These are phyloP conservation scores for Xylaria castorea DNA, from an alignment of 495 filamentous ascomycete species.

Conservation along the genomic window DNA sequence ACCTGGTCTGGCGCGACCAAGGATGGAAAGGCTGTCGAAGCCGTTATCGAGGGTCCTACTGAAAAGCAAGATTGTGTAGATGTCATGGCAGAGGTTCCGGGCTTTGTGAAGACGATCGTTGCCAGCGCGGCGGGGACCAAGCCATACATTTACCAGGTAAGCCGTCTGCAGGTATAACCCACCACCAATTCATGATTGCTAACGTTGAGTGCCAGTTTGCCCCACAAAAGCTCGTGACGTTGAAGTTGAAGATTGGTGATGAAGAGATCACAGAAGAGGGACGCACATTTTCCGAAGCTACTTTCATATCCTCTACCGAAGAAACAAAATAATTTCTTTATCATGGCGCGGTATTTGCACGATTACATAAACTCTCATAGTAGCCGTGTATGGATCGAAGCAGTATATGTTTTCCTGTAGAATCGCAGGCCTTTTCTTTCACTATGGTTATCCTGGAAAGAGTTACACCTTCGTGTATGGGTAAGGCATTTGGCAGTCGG, in stretches of 20 bases:
- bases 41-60: constrained; percentile 75
- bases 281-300: constrained; percentile 80
- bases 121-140: constrained; percentile 85
- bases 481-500: constrained; percentile 3
- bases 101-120: constrained; percentile 92
- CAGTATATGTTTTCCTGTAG: constrained; percentile 5
- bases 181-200: constrained; percentile 2
- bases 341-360: background rate
- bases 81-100: constrained; percentile 94
- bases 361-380: constrained; percentile 14
- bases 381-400: constrained; percentile 16
- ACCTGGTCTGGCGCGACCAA: constrained; percentile 79
- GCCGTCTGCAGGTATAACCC: constrained; percentile 26
- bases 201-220: constrained; percentile 60
- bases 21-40: constrained; percentile 74
- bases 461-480: background rate
- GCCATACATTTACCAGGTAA: constrained; percentile 96
- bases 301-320: constrained; percentile 74
- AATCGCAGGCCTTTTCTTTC: background rate
- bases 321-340: constrained; percentile 23
- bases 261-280: constrained; percentile 79
- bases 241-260: constrained; percentile 86
- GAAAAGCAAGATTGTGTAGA: constrained; percentile 83
- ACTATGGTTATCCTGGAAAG: constrained; percentile 8
- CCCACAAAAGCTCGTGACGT: constrained; percentile 62